Evolutionary conservation across 805 yeast genomes (phyloP).

Genomic region (Yamadazyma kitorensis): DNA sequence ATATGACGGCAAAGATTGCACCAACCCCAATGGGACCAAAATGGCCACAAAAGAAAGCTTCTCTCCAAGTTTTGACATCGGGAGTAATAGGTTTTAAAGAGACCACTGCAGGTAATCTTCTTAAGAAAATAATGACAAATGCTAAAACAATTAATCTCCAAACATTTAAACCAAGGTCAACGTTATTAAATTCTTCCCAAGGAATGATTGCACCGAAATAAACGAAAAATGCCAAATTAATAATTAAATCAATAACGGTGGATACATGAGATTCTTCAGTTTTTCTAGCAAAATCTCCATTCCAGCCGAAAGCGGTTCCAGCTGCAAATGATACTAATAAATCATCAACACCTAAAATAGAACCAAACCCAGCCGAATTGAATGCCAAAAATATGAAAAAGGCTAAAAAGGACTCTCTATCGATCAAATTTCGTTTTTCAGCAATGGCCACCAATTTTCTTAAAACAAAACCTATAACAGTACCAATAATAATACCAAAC

Average conservation of each 20-base stretch:
- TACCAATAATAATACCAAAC: slow-evolving; percentile 76
- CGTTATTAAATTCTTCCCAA: slow-evolving; percentile 73
- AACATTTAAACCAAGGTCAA: slow-evolving; percentile 58
- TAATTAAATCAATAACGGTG: slow-evolving; percentile 79
- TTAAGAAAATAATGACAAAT: slow-evolving; percentile 65
- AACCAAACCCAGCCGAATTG: slow-evolving; percentile 85
- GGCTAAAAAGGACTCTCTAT: slow-evolving; percentile 84
- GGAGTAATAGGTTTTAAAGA: slow-evolving; percentile 77
- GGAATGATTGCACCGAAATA: slow-evolving; percentile 91
- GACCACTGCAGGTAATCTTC: slow-evolving; percentile 82
- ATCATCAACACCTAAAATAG: slow-evolving; percentile 86
- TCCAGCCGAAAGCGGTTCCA: slow-evolving; percentile 93
- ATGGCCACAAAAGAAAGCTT: slow-evolving; percentile 91
- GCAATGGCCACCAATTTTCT: slow-evolving; percentile 74
- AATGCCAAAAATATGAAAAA: slow-evolving; percentile 80
- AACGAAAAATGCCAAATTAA: slow-evolving; percentile 83
- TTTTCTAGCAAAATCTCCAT: slow-evolving; percentile 78
- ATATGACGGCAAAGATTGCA: slow-evolving; percentile 78
- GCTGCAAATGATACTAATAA: slow-evolving; percentile 87
- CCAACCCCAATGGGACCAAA: slow-evolving; percentile 98
- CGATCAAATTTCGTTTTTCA: slow-evolving; percentile 65
- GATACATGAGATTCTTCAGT: slow-evolving; percentile 87
- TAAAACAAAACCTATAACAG: slow-evolving; percentile 65
- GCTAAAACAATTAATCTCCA: slow-evolving; percentile 83
- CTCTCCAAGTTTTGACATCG: slow-evolving; percentile 88